Evolutionary conservation across 2,329 filamentous ascomycete species (phyloP).

Genomic region (Cercospora zeae-maydis): DNA sequence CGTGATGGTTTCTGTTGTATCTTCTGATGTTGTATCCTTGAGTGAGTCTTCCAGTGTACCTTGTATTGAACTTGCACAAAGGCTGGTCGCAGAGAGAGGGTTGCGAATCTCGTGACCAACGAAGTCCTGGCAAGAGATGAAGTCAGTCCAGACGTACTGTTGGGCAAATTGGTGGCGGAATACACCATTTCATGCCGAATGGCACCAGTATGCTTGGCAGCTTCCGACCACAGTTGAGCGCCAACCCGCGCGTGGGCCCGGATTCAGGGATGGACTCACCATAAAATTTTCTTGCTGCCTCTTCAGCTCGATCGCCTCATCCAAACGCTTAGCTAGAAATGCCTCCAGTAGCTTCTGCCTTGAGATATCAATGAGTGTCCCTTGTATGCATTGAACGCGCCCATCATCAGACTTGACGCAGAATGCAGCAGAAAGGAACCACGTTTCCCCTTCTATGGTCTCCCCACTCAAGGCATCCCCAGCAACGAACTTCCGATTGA

Average conservation of each 20-base stretch:
- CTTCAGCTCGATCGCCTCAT: conserved; percentile 39
- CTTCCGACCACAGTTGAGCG: not conserved
- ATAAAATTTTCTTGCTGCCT: conserved; percentile 35
- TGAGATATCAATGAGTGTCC: conserved; percentile 40
- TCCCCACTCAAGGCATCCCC: conserved; percentile 18
- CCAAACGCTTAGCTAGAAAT: conserved; percentile 38
- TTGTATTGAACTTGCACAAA: conserved; percentile 30
- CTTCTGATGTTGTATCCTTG: conserved; percentile 5
- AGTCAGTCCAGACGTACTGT: not conserved
- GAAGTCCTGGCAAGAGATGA: not conserved
- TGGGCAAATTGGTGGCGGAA: not conserved
- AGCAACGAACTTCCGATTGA: conserved; percentile 17
- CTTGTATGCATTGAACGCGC: conserved; percentile 36
- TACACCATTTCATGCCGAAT: not conserved
- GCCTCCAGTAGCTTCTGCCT: conserved; percentile 40
- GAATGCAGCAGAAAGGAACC: conserved; percentile 23
- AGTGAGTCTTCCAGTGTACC: conserved; percentile 9
- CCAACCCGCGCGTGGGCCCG: conserved; percentile 25
- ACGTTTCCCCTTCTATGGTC: conserved; percentile 19
- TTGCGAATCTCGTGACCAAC: conserved; percentile 43
- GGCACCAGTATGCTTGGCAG: not conserved
- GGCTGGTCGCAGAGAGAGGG: conserved; percentile 43
- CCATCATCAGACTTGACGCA: conserved; percentile 11
- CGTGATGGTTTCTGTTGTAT: conserved; percentile 4
- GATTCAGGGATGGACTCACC: not conserved